These are phyloP conservation scores for Penstemon eatonii DNA, from an alignment of 257 asterid species.

Conservation along the genomic window DNA sequence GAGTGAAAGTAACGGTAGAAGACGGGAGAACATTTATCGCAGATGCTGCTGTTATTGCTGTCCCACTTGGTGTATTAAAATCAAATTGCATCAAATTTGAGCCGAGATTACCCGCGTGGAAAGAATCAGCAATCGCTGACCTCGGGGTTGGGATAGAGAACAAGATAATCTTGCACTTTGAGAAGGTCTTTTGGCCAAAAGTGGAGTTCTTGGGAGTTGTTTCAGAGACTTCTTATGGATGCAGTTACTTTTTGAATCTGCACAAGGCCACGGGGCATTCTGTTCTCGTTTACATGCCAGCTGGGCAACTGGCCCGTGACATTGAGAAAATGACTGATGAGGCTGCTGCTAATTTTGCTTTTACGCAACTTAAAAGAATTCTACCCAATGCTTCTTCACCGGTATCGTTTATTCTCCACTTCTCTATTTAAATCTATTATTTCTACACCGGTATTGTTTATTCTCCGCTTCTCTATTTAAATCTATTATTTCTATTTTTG, in stretches of 20 bases:
- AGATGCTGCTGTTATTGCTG: conserved; percentile 87
- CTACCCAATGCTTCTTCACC: conserved; percentile 85
- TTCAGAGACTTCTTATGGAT: conserved; percentile 72
- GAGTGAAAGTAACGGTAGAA: conserved; percentile 84
- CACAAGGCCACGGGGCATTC: conserved; percentile 95
- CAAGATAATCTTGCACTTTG: conserved; percentile 81
- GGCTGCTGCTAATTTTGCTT: conserved; percentile 85
- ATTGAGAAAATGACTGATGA: conserved; percentile 86
- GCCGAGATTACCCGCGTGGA: conserved; percentile 95
- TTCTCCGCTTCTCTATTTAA: background rate
- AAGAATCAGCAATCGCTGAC: conserved; percentile 80
- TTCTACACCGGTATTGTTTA: conserved; percentile 46
- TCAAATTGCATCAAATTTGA: conserved; percentile 70
- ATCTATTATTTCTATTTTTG: too few species aligned
- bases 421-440: background rate
- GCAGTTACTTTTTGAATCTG: conserved; percentile 94
- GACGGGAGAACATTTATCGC: conserved; percentile 80
- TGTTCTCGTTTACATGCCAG: conserved; percentile 98
- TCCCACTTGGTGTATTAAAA: conserved; percentile 93
- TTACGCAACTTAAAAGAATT: conserved; percentile 68
- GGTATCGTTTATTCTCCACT: conserved; percentile 40
- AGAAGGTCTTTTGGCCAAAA: conserved; percentile 90
- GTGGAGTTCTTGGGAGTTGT: conserved; percentile 97
- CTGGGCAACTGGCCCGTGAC: conserved; percentile 90
- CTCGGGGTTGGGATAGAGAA: conserved; percentile 94